A percentile compares a stretch with the other conserved stretches of the same genome.
Conservation (phyloP, 805 yeast genomes). For the Cyberlindnera americana region DNA sequence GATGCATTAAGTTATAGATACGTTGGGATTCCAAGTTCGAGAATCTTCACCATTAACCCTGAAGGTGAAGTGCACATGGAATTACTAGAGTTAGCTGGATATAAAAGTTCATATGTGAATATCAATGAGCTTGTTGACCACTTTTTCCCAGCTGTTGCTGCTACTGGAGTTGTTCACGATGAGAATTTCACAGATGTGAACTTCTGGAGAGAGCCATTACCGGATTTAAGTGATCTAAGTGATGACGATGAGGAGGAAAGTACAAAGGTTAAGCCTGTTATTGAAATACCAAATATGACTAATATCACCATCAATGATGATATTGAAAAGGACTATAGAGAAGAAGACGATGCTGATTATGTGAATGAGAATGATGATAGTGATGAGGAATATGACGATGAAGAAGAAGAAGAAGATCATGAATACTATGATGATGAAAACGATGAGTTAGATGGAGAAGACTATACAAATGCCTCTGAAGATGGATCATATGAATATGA, state of each 20-base stretch:
- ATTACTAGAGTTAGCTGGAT: conserved; percentile 88
- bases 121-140: conserved; percentile 95
- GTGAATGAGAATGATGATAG: conserved; percentile 19
- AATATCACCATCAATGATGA: conserved; percentile 18
- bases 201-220: conserved; percentile 85
- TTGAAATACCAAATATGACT: conserved; percentile 7
- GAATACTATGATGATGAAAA: conserved; percentile 19
- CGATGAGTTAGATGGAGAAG: conserved; percentile 25
- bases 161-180: conserved; percentile 26
- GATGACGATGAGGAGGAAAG: conserved; percentile 36
- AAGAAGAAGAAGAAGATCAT: conserved; percentile 21
- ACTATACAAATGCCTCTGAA: conserved; percentile 24
- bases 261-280: conserved; percentile 11
- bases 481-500: conserved; percentile 25
- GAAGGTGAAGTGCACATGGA: conserved; percentile 98
- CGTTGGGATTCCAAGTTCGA: conserved; percentile 89
- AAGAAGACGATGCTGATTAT: conserved; percentile 18
- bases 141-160: conserved; percentile 81
- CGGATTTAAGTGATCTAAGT: conserved; percentile 55
- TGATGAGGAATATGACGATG: conserved; percentile 19
- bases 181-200: conserved; percentile 76
- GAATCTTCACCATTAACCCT: conserved; percentile 93
- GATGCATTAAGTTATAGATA: conserved; percentile 94
- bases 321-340: conserved; percentile 17
- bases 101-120: conserved; percentile 78